A percentile compares a stretch with the other conserved stretches of the same genome.
Evolutionary conservation across 2,329 filamentous ascomycete genomes (phyloP).

Genomic region (Geosmithia flava): DNA sequence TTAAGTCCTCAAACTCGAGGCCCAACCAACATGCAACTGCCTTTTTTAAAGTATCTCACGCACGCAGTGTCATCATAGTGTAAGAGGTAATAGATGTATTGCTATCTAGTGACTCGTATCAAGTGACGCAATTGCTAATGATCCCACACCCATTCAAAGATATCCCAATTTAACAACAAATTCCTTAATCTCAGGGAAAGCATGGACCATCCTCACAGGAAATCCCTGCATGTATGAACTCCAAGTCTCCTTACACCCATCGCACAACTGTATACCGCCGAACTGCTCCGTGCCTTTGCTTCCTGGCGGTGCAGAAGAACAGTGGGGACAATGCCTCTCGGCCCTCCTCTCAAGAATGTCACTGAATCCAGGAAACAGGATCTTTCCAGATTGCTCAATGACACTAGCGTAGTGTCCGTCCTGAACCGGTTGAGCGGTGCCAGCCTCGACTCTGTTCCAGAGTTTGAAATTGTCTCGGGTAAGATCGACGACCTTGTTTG

Average conservation of each 20-base stretch:
- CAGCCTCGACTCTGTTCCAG: slow-evolving; percentile 14
- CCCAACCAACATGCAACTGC: too few relatives aligned
- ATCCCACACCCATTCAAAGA: too few relatives aligned
- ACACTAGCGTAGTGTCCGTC: slow-evolving; percentile 4
- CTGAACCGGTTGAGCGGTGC: background rate
- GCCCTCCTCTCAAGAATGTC: slow-evolving; percentile 4
- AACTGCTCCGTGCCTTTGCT: slow-evolving; percentile 4
- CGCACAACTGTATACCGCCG: slow-evolving; percentile 7
- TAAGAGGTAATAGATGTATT: too few relatives aligned
- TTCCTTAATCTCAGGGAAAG: too few relatives aligned
- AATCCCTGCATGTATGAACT: background rate
- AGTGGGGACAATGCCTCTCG: slow-evolving; percentile 3
- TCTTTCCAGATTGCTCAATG: slow-evolving; percentile 3
- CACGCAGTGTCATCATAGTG: too few relatives aligned
- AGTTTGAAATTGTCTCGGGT: slow-evolving; percentile 15
- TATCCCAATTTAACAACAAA: too few relatives aligned
- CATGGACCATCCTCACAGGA: background rate
- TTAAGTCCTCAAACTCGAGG: too few relatives aligned
- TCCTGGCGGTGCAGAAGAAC: slow-evolving; percentile 4
- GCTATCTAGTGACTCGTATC: too few relatives aligned
- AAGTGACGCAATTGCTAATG: too few relatives aligned
- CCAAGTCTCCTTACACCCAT: background rate
- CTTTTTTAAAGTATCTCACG: too few relatives aligned
- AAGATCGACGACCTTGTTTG: slow-evolving; percentile 8
- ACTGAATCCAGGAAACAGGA: slow-evolving; percentile 8